Base-by-base conservation (phyloP, 2,329 filamentous ascomycete species). In the Didymella lethalis region DNA sequence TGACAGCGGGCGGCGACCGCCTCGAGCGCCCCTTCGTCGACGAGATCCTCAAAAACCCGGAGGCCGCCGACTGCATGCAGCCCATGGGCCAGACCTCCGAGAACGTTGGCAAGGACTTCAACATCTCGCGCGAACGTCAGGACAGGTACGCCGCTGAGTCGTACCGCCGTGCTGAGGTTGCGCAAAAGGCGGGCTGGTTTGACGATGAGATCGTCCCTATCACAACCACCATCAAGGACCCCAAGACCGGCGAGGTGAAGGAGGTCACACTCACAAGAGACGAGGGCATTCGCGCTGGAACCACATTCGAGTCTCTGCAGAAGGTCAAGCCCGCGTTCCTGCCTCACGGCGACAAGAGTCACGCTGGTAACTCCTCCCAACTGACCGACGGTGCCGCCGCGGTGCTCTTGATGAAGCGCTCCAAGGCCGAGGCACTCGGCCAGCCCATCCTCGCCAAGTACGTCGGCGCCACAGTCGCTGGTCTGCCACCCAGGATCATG, bases 71-170 rank as follows among this genome's bases (percentile, higher is more conserved):
- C 81, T 95, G 93, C 84, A 87, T 94, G 87, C 87, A 93, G 84
- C 91, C 94, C 66, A 99, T 99, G 95, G 95, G 95, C 23, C 96
- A 96, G 86, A 99, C 95, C 2, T 94, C 90, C 59, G 95, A 99
- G 83, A 98, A 98, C 75, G 93, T 99, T 28, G 92, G 90, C 69
- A 87, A 87, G 48, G 95, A 98, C 80, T 98, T 98, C 78, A 86
- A 90, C 74, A 89, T 99, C 75, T 81, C 86, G 2, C 87, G 95
- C 61, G 88, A 93, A 75, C 80, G 82, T 75, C 91, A 98, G 81
- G 95, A 99, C 79, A 82, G 85, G 66, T 98, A 88, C 77, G 92
- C 95, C 0, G 90, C 90, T 10, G 92, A 96, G 82, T 93, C 89
- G 45, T 99, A 93, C 83, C 86, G 88, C 65, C 86, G 93, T 47